Percentiles rank a stretch among this genome's conserved stretches.
These are phyloP conservation scores for Quercus rubra DNA, from an alignment of 306 rosid species.

Conservation along the genomic window DNA sequence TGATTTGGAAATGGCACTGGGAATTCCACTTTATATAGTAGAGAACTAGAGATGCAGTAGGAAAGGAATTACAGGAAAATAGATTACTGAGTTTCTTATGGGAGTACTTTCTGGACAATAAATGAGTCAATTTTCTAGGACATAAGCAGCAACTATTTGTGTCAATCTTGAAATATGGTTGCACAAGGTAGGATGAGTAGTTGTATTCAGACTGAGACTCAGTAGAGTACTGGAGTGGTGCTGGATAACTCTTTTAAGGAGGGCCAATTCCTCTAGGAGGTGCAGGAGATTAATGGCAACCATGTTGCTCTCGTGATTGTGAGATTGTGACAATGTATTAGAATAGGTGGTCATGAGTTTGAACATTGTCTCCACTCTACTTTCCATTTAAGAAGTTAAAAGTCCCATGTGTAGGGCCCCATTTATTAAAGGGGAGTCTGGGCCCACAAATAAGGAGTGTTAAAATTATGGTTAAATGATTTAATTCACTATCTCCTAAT, in stretches of 20 bases:
- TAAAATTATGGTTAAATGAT: too few species aligned
- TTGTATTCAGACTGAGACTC: background rate
- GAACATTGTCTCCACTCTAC: too few species aligned
- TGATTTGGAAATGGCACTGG: background rate
- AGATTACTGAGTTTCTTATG: background rate
- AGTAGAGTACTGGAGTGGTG: background rate
- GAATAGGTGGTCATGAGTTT: too few species aligned
- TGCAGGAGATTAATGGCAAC: background rate
- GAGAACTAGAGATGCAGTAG: background rate
- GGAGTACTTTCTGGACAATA: background rate
- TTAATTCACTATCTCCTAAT: too few species aligned
- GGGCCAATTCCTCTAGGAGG: background rate
- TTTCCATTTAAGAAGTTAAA: too few species aligned
- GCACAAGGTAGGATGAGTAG: background rate
- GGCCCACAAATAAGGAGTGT: too few species aligned
- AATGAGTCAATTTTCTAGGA: background rate
- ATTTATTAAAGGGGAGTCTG: too few species aligned
- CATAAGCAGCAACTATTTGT: background rate
- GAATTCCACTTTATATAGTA: background rate
- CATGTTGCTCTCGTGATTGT: background rate
- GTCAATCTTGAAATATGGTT: background rate
- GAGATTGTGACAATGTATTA: background rate
- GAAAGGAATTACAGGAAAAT: background rate
- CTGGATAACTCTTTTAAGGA: background rate
- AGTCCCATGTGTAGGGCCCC: too few species aligned